Conservation (phyloP, 2,329 filamentous ascomycete genomes). For the Fusarium sambucinum region DNA sequence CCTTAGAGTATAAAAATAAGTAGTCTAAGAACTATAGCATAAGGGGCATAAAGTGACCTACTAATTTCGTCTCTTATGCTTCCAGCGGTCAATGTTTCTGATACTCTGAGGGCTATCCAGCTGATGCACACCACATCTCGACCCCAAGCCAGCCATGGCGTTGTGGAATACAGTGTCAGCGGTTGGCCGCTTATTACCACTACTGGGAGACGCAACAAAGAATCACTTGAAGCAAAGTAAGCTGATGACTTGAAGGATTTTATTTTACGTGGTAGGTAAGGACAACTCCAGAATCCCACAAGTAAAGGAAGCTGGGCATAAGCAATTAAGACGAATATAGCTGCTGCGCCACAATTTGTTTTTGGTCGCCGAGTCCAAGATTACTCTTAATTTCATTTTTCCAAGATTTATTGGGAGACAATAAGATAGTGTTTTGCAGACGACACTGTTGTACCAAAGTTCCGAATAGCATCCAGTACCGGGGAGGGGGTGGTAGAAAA, state of each 20-base stretch:
- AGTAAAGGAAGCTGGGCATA: background rate
- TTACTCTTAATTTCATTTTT: background rate
- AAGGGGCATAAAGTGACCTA: no score
- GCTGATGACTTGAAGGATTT: background rate
- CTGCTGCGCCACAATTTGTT: conserved; percentile 8
- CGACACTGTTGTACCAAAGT: background rate
- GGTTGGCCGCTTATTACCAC: conserved; percentile 2
- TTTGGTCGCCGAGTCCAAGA: background rate
- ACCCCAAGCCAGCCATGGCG: background rate
- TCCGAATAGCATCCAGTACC: background rate
- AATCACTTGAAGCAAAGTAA: background rate
- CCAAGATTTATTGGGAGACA: background rate
- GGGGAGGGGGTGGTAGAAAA: background rate
- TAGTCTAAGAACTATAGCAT: no score
- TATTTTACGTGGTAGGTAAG: background rate
- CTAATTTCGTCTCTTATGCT: no score
- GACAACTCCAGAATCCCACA: background rate
- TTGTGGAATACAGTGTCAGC: background rate
- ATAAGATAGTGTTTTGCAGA: background rate
- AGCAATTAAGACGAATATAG: background rate
- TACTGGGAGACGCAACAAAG: background rate
- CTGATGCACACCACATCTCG: conserved; percentile 4
- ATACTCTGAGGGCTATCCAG: no score
- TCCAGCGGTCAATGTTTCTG: no score
- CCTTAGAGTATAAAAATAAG: no score